These are phyloP conservation scores for Chlamydomonas reinhardtii DNA, from an alignment of 163 green algal species.

Conservation along the genomic window DNA sequence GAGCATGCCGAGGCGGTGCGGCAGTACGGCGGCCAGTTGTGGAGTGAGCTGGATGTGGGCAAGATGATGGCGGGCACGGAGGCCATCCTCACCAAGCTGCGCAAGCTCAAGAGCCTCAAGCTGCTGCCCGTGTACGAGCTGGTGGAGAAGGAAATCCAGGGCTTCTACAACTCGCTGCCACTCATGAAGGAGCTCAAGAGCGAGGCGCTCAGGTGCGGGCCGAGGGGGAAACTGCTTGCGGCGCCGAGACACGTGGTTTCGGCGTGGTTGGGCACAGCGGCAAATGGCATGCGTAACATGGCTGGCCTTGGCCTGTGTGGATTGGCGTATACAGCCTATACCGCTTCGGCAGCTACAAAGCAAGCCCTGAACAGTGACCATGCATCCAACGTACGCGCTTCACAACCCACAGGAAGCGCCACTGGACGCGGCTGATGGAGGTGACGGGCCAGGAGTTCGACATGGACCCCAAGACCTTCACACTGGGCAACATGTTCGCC, in stretches of 20 bases:
- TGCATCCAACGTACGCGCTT: too few species aligned
- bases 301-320: too few species aligned
- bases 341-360: too few species aligned
- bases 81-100: constrained; percentile 65
- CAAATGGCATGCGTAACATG: too few species aligned
- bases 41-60: constrained; percentile 84
- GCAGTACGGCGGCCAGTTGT: constrained; percentile 78
- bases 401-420: constrained; percentile 55
- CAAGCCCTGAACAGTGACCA: too few species aligned
- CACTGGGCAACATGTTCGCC: constrained; percentile 84
- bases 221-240: too few species aligned
- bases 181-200: constrained; percentile 90
- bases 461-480: constrained; percentile 92
- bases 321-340: too few species aligned
- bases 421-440: constrained; percentile 85
- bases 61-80: constrained; percentile 81
- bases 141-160: constrained; percentile 79
- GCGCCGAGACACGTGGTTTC: background rate
- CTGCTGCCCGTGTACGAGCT: constrained; percentile 75
- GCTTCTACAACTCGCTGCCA: constrained; percentile 84
- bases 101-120: constrained; percentile 81
- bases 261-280: background rate
- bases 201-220: constrained; percentile 78
- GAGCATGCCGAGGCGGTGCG: constrained; percentile 78
- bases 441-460: constrained; percentile 85